Percentiles rank a stretch among this genome's conserved stretches.
Conservation (phyloP, 2,329 filamentous ascomycete species). For the Emydomyces testavorans region DNA sequence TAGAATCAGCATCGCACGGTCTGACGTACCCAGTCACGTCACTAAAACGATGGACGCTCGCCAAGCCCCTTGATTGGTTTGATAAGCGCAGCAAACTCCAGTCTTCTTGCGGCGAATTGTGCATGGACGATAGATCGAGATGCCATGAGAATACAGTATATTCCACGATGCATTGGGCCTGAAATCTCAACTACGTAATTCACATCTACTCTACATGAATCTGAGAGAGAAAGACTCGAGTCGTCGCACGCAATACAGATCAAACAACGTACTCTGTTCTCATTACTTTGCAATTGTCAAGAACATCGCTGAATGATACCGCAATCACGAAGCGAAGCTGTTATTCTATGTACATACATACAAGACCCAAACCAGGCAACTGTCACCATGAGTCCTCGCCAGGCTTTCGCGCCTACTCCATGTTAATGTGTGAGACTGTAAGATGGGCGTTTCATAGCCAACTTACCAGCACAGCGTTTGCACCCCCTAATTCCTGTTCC, state of each 20-base stretch:
- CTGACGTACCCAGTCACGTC: constrained; percentile 8
- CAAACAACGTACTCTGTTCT: too few species aligned
- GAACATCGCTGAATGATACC: not conserved
- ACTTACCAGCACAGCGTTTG: constrained; percentile 55
- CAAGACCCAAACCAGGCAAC: not conserved
- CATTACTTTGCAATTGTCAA: not conserved
- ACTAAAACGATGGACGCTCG: not conserved
- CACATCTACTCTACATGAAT: too few species aligned
- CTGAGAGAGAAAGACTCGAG: too few species aligned
- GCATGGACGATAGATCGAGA: too few species aligned
- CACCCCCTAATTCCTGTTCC: constrained; percentile 62
- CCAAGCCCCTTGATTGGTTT: too few species aligned
- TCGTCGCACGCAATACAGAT: too few species aligned
- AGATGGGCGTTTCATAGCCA: not conserved
- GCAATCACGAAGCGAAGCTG: constrained; percentile 4
- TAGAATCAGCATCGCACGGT: constrained; percentile 5
- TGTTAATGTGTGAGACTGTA: not conserved
- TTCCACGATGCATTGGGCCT: too few species aligned
- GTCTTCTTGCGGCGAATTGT: too few species aligned
- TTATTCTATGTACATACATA: too few species aligned
- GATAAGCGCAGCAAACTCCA: too few species aligned
- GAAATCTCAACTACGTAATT: too few species aligned
- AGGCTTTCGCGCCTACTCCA: constrained; percentile 29
- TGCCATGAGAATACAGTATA: too few species aligned
- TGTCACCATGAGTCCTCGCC: constrained; percentile 20